phyloP scores from a whole-genome alignment of 2,329 filamentous ascomycete species.

The Fusarium secorum region DNA sequence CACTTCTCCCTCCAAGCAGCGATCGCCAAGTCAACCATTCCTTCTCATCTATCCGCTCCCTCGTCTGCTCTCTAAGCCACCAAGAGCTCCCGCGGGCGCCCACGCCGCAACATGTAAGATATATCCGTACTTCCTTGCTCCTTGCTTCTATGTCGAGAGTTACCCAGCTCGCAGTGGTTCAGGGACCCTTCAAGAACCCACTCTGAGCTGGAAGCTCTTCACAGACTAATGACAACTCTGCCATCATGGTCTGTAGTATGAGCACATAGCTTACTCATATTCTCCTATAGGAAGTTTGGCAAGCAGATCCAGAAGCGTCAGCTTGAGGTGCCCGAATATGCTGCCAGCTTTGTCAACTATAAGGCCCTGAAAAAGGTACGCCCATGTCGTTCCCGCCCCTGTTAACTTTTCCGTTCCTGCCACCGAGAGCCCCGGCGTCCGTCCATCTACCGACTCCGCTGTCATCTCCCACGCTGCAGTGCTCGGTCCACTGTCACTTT shows the following conservation, averaged over 20 bases:
- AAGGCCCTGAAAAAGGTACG: constrained; percentile 97
- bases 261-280: constrained; percentile 20
- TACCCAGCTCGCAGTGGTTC: not conserved
- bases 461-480: constrained; percentile 32
- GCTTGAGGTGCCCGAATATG: constrained; percentile 99
- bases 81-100: constrained; percentile 37
- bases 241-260: not conserved
- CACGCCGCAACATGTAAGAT: constrained; percentile 49
- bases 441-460: constrained; percentile 32
- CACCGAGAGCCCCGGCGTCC: constrained; percentile 26
- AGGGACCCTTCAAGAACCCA: constrained; percentile 5
- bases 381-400: constrained; percentile 26
- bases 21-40: constrained; percentile 10
- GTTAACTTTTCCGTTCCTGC: constrained; percentile 32
- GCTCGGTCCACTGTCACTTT: constrained; percentile 25
- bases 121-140: constrained; percentile 7
- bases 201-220: not conserved
- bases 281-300: constrained; percentile 87
- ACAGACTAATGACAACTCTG: not conserved
- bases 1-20: constrained; percentile 8
- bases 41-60: constrained; percentile 9
- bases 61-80: constrained; percentile 29
- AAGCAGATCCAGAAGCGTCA: constrained; percentile 99
- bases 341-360: constrained; percentile 98
- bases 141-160: constrained; percentile 2